Evolutionary conservation across 2,329 filamentous ascomycete species (phyloP), one percentile per base, ranked within the genome.

Genomic region (Lizonia empirigonia): DNA sequence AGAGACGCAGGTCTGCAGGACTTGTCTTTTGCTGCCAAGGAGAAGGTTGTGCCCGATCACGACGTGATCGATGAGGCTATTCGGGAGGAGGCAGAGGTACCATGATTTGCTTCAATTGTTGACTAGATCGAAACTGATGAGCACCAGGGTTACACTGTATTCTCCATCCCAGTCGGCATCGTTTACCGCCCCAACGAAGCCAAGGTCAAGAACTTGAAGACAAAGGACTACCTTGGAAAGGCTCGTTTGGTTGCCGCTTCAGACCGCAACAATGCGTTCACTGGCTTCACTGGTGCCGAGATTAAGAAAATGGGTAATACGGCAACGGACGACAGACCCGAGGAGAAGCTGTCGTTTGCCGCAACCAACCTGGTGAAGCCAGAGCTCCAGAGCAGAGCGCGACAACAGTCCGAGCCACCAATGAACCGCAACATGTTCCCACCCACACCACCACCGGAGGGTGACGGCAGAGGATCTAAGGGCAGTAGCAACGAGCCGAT

Each of bases 51-150:
- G 1, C 88, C 93, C 46, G 93, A 97, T 65, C 94, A 99, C 76
- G 90, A 96, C 71, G 94, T 99, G 58, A 99, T 99, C 60, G 92
- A 99, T 67, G 94, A 99, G 74, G 94, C 94, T 4, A 97, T 99
- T 61, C 81, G 84, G 45, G 94, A 97, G 72, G 86, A 92, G 67
- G 94, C 94, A 53, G 91, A 97, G 82, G 91, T 94, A 80, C 39
- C 42, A 37, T n/a, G 24, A 41, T 22, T 38, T 24, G 13, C 22
- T 19, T 20, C 4, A 24, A 16, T 12, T 20, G 20, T n/a, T 12
- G 5, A 20, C 16, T 37, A n/a, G 15, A 41, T 23, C 27, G 7
- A 2, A 5, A 47, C 65, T 78, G 53, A 77, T 58, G 48, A 32
- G 12, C 16, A 47, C 2, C 55, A 96, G 89, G 94, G 93, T 37